These are phyloP conservation scores for Leishmania turanica DNA, from an alignment of 208 protist genomes.

Conservation along the genomic window DNA sequence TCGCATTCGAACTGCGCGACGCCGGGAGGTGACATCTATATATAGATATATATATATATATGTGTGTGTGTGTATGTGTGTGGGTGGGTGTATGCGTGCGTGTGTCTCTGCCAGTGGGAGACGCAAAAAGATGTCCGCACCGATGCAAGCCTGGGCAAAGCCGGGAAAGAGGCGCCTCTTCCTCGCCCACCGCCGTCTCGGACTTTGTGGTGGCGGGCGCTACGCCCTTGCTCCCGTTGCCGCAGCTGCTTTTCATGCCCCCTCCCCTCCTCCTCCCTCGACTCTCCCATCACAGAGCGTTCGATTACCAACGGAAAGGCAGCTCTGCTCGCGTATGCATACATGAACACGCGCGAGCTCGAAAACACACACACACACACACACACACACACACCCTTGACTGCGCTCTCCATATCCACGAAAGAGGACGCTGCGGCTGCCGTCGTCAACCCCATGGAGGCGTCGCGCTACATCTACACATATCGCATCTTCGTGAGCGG, in stretches of 20 bases:
- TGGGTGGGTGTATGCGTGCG: not conserved
- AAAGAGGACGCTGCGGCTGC: not conserved
- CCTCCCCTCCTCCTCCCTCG: no score
- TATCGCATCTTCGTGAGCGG: slow-evolving; percentile 77
- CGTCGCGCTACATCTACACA: slow-evolving; percentile 2
- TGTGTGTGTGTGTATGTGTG: no score
- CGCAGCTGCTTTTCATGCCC: not conserved
- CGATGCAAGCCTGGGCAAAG: not conserved
- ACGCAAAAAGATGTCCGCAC: not conserved
- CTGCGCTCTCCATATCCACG: not conserved
- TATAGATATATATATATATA: not conserved
- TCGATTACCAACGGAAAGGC: not conserved
- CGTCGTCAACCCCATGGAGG: not conserved
- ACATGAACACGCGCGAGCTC: not conserved
- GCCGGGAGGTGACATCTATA: not conserved
- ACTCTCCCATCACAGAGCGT: not conserved
- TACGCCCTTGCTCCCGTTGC: not conserved
- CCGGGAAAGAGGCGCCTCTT: not conserved
- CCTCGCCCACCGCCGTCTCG: not conserved
- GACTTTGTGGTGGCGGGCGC: slow-evolving; percentile 1
- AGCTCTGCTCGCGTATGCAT: not conserved
- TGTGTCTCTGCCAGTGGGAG: not conserved
- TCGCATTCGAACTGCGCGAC: not conserved
- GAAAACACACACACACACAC: not conserved
- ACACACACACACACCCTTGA: no score